Conservation (phyloP, 2,329 filamentous ascomycete species). For the Chaetomium sp. region DNA sequence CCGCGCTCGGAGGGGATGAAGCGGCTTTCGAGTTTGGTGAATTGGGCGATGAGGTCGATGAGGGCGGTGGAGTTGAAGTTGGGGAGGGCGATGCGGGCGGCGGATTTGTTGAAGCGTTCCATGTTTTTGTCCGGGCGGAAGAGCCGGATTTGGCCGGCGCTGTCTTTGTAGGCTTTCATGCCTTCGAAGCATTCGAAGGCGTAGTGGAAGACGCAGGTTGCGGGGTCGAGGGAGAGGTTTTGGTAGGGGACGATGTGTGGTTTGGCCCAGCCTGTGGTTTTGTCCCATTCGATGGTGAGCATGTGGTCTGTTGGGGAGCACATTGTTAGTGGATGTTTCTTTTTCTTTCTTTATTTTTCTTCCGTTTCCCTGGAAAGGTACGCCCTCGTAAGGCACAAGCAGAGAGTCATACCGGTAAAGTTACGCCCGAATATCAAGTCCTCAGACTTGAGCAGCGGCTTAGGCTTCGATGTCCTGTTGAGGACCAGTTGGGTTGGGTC, state of each 20-base stretch:
- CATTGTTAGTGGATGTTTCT: neutral
- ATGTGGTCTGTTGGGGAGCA: slow-evolving; percentile 68
- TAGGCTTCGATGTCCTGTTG: slow-evolving; percentile 68
- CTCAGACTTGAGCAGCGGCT: slow-evolving; percentile 64
- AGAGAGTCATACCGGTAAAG: slow-evolving; percentile 65
- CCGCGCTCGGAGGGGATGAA: slow-evolving; percentile 84
- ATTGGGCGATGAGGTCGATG: slow-evolving; percentile 73
- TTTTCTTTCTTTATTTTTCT: neutral
- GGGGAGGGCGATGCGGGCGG: slow-evolving; percentile 84
- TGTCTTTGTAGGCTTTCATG: slow-evolving; percentile 98
- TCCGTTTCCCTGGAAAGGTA: neutral
- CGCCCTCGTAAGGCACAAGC: neutral
- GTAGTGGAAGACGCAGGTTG: slow-evolving; percentile 97
- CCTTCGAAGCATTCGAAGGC: slow-evolving; percentile 98
- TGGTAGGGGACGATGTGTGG: slow-evolving; percentile 89
- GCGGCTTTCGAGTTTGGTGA: slow-evolving; percentile 73
- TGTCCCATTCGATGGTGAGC: slow-evolving; percentile 90
- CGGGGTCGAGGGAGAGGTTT: slow-evolving; percentile 92
- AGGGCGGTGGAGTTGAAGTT: slow-evolving; percentile 70
- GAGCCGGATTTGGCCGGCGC: slow-evolving; percentile 67
- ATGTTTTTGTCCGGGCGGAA: slow-evolving; percentile 98
- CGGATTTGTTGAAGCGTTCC: slow-evolving; percentile 85
- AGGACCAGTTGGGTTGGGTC: slow-evolving; percentile 72
- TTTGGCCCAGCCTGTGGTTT: slow-evolving; percentile 47
- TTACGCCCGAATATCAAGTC: slow-evolving; percentile 83